These are phyloP conservation scores for Lactarius trivialis DNA, from an alignment of 768 basidiomycete genomes.

Conservation along the genomic window DNA sequence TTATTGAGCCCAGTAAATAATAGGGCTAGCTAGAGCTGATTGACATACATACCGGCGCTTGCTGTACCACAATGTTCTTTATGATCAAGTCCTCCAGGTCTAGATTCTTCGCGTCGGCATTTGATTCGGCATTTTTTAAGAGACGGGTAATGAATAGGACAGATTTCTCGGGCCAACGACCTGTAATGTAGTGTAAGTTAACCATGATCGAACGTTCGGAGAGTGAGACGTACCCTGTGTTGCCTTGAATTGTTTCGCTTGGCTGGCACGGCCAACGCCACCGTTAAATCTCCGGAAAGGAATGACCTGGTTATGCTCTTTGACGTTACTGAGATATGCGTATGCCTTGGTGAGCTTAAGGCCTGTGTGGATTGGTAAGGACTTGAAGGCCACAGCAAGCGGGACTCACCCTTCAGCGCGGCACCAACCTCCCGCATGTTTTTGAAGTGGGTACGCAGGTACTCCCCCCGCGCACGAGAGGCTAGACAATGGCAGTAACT, in stretches of 20 bases:
- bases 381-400: neutral
- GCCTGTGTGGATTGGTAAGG: constrained; percentile 42
- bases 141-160: constrained; percentile 91
- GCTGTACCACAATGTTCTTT: constrained; percentile 97
- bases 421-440: constrained; percentile 99
- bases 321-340: constrained; percentile 86
- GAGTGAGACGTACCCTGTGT: constrained; percentile 71
- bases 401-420: constrained; percentile 68
- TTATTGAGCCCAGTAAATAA: neutral
- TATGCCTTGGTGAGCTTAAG: constrained; percentile 93
- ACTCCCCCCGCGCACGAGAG: constrained; percentile 89
- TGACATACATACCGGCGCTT: constrained; percentile 76
- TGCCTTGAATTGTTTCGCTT: constrained; percentile 94
- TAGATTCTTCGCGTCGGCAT: constrained; percentile 96
- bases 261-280: constrained; percentile 89
- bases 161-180: constrained; percentile 99
- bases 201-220: neutral
- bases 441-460: constrained; percentile 99
- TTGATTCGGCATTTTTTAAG: constrained; percentile 98
- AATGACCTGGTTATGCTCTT: constrained; percentile 94
- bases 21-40: neutral
- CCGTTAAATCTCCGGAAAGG: constrained; percentile 96
- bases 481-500: constrained; percentile 38
- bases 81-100: constrained; percentile 88
- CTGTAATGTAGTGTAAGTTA: constrained; percentile 35